Evolutionary conservation across 2,329 filamentous ascomycete genomes (phyloP).

Genomic region (Fusarium sp.): DNA sequence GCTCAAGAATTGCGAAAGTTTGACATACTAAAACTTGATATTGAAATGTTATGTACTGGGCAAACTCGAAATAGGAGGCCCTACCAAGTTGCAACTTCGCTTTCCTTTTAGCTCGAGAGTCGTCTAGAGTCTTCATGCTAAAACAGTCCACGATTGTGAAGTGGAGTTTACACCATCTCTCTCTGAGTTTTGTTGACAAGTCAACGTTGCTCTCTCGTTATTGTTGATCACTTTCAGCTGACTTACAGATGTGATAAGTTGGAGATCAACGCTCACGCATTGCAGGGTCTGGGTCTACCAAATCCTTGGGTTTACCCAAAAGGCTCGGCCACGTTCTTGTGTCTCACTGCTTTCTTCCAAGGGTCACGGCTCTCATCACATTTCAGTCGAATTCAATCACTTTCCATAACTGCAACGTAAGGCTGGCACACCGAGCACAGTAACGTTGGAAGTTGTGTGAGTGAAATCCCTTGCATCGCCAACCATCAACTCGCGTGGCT

Average conservation of each 20-base stretch:
- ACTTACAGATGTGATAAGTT: conserved; percentile 21
- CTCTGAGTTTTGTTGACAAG: neutral
- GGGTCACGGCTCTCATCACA: conserved; percentile 4
- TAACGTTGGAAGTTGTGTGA: conserved; percentile 7
- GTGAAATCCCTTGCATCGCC: conserved; percentile 14
- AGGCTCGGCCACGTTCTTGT: neutral
- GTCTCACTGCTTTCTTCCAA: neutral
- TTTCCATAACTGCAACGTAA: neutral
- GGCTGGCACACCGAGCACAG: conserved; percentile 1
- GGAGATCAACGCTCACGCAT: conserved; percentile 1
- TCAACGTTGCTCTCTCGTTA: neutral
- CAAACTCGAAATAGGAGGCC: neutral
- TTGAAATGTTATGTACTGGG: neutral
- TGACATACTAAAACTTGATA: neutral
- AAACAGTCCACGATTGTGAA: neutral
- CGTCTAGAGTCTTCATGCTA: neutral
- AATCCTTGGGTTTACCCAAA: neutral
- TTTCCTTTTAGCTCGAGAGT: neutral
- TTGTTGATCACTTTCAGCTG: conserved; percentile 9
- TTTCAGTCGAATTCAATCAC: conserved; percentile 16
- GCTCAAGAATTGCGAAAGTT: neutral
- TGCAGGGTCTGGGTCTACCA: neutral
- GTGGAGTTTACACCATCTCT: neutral
- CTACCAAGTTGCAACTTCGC: neutral
- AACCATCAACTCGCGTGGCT: conserved; percentile 28